Base-by-base conservation (phyloP, 441 rosid species). In the Macaranga tanarius region DNA sequence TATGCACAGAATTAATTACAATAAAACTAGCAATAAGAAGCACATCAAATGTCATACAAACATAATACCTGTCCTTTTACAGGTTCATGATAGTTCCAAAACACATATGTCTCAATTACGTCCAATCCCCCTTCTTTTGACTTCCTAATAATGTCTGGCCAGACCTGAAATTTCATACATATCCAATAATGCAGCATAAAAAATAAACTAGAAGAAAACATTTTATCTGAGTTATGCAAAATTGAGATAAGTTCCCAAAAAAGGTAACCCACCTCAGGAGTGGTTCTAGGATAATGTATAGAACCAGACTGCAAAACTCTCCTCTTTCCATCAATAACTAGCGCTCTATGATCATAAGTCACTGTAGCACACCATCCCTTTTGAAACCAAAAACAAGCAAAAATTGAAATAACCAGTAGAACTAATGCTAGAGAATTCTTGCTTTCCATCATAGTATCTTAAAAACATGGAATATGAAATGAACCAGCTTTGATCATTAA, bases 41-140 rank as follows among this genome's bases (percentile, higher is more conserved):
- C 7, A 34, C 7, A 42, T 17, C 40, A 70, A 58, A 56, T 20
- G 65, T 28, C 23, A 17, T 31, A 61, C 70, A 56, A 59, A 26
- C 17, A 40, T 31, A 16, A 74, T 79, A 87, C 91, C 94, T 87
- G 85, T 67, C 94, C 90, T 80, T 77, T 85, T 34, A 80, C 79
- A 22, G 94, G 92, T 79, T 89, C 90, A 34, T 86, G 94, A 66
- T 85, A 81, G 81, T 89, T 89, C 92, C 90, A 89, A 65, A 89
- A 89, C 51, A 87, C 91, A 34, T 85, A 87, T 20, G 90, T 83
- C 82, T 89, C 91, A 2, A 89, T 86, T 75, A 89, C 89, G 65
- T 89, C 93, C 59, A 89, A 47, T 25, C 93, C 91, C 1, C 91
- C 91, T 72, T 87, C 90, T 86, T 84, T 87, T 5, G 91, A 80